Conservation (phyloP, 306 rosid genomes). For the Pueraria montana region DNA sequence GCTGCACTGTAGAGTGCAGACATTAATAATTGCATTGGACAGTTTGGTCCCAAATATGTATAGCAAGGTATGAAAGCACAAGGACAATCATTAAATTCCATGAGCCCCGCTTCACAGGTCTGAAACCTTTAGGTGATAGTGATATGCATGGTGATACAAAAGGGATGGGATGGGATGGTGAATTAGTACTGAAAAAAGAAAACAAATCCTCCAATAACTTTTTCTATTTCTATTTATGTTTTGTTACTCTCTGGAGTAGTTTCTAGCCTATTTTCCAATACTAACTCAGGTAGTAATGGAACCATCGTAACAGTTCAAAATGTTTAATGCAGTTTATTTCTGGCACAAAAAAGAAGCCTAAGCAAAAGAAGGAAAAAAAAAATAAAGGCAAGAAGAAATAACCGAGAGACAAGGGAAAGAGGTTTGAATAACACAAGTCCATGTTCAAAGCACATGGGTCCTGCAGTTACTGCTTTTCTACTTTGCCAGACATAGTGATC, state of each 20-base stretch:
- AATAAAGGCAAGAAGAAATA: background rate
- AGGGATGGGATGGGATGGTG: background rate
- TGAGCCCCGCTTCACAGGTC: slow-evolving; percentile 13
- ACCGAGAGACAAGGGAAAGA: background rate
- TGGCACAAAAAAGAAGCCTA: background rate
- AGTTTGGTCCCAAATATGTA: slow-evolving; percentile 30
- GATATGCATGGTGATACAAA: background rate
- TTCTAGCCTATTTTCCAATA: background rate
- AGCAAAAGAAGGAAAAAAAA: too few species aligned
- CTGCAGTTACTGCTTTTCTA: slow-evolving; percentile 23
- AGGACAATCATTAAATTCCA: slow-evolving; percentile 40
- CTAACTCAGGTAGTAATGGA: background rate
- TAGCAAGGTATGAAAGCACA: slow-evolving; percentile 5
- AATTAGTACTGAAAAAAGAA: background rate
- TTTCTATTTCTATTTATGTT: background rate
- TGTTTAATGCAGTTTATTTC: slow-evolving; percentile 2
- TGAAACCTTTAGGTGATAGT: slow-evolving; percentile 15
- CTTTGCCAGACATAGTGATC: slow-evolving; percentile 4
- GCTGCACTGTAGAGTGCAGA: background rate
- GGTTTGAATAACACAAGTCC: background rate
- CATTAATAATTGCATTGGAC: background rate
- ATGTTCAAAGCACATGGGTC: slow-evolving; percentile 43
- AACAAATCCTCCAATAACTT: background rate
- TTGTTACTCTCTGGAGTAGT: background rate
- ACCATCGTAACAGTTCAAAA: background rate